These are phyloP conservation scores for Phaeophleospora eucalypticola DNA, from an alignment of 2,329 filamentous ascomycete genomes.

Conservation along the genomic window DNA sequence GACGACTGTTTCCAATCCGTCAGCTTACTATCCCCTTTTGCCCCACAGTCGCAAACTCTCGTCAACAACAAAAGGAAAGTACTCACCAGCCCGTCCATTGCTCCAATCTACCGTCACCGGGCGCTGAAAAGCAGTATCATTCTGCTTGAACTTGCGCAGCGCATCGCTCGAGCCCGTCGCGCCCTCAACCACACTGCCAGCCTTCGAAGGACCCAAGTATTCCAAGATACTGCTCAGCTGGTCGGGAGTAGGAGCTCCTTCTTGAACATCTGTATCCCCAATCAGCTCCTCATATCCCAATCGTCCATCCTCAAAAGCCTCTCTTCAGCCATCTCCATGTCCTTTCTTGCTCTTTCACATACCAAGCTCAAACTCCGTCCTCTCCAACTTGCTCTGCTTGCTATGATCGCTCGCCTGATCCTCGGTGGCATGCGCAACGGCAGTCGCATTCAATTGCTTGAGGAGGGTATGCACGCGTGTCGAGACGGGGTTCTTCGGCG, in stretches of 20 bases:
- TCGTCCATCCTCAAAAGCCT: too few species aligned
- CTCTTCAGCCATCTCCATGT: not conserved
- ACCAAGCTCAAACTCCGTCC: conserved; percentile 72
- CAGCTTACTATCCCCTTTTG: conserved; percentile 3
- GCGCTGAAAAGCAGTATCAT: conserved; percentile 62
- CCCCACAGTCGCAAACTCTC: not conserved
- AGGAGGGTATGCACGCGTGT: conserved; percentile 69
- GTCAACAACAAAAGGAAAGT: not conserved
- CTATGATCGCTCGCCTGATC: conserved; percentile 69
- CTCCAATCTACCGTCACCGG: conserved; percentile 93
- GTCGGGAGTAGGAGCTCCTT: conserved; percentile 72
- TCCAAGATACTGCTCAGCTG: conserved; percentile 81
- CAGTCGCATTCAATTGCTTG: conserved; percentile 72
- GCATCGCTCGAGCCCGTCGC: conserved; percentile 73
- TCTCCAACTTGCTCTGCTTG: conserved; percentile 55
- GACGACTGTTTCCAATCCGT: conserved; percentile 44
- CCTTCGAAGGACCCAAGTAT: conserved; percentile 64
- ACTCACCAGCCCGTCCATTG: conserved; percentile 70
- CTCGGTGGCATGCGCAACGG: conserved; percentile 63
- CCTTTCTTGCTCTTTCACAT: conserved; percentile 14
- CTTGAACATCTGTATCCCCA: conserved; percentile 60
- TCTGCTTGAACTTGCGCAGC: conserved; percentile 70
- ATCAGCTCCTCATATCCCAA: too few species aligned
- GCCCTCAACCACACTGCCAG: conserved; percentile 65
- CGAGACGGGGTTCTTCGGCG: conserved; percentile 68